Percentiles rank a stretch among this genome's conserved stretches.
Conservation (phyloP, 768 basidiomycete species). For the Krasilnikovozyma curviuscula region DNA sequence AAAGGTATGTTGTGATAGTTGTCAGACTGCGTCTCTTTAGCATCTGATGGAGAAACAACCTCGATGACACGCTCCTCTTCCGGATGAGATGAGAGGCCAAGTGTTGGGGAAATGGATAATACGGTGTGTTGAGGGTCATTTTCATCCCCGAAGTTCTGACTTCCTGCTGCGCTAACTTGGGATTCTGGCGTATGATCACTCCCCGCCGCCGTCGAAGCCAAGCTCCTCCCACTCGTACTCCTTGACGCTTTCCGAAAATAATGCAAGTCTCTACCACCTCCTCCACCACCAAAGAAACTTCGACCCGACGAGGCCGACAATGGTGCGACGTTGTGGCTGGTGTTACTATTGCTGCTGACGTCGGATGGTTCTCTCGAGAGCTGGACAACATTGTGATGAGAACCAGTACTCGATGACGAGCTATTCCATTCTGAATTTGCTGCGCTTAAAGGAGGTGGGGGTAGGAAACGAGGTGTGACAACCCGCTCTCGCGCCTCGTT, state of each 20-base stretch:
- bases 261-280: not conserved
- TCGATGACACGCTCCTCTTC: too few species aligned
- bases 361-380: not conserved
- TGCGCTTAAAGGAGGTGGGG: too few species aligned
- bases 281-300: constrained; percentile 5
- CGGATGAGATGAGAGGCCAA: not conserved
- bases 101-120: not conserved
- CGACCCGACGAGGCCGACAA: not conserved
- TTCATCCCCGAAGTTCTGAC: not conserved
- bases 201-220: not conserved
- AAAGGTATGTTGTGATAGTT: not conserved
- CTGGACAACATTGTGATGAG: not conserved
- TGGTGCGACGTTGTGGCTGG: not conserved
- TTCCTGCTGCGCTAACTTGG: not conserved
- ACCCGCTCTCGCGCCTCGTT: too few species aligned
- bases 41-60: too few species aligned
- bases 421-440: not conserved
- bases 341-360: not conserved
- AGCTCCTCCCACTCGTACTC: not conserved
- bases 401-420: not conserved
- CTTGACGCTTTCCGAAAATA: not conserved
- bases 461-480: too few species aligned
- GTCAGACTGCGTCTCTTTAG: too few species aligned
- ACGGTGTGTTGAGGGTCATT: not conserved
- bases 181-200: not conserved